Evolutionary conservation across 2,329 filamentous ascomycete species (phyloP), one percentile per base, ranked within the genome.

Genomic region (Cercospora sesami): DNA sequence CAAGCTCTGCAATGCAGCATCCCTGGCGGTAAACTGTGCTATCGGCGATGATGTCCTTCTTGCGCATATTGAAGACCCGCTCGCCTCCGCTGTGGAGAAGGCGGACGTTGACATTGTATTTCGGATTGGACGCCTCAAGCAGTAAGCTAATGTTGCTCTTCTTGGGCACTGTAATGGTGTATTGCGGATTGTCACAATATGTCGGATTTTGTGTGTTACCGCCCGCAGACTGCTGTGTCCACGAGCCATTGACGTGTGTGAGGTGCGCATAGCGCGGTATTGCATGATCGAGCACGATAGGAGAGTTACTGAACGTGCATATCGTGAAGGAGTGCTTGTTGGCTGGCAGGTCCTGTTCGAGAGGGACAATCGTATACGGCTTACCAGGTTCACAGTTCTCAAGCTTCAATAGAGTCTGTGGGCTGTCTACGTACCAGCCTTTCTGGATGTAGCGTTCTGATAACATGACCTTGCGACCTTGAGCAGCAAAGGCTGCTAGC

Each of bases 121-220:
- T 88, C 39, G 85, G 83, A 26, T 85, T 81, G 21, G 85, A 83
- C 1, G 90, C 90, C 70, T 92, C 90, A 1, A 98, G 84, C 0
- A 97, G 82, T 18, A 97, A 84, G 3, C 89, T 88, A 1, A 97
- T 79, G 7, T 89, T 86, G 0, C 90, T 89, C 3, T 81, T 76
- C 4, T 80, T 78, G 1, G 85, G 75, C 59, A 94, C 75, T 14
- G 82, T 79, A 6, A 99, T 83, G 66, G 86, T 86, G 78, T 92
- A 98, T 78, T 97, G 94, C 0, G 95, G 95, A 73, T 98, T 99
- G 66, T 86, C 84, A n/a, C 90, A 86, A 80, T 95, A 98, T 8
- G 86, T 88, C 2, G 90, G 80, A 30, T 90, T 91, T 69, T 90
- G 88, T 0, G 92, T 88, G 76, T 93, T 96, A 31, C 95, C 95